Evolutionary conservation across 805 yeast genomes (phyloP).

Genomic region (Saturnispora besseyi): DNA sequence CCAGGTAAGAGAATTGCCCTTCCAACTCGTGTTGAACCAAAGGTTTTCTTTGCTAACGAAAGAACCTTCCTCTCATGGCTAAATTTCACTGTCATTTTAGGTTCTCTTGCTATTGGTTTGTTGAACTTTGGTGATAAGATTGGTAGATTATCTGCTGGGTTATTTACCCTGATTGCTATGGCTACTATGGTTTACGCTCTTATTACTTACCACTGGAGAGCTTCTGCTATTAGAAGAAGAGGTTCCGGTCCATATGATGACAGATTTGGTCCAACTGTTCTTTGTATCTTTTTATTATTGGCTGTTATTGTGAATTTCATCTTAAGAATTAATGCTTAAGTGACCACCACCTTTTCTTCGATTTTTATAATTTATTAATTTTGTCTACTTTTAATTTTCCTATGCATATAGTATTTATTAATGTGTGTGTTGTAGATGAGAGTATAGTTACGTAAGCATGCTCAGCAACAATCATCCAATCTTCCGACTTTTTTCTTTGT

Average conservation of each 20-base stretch:
- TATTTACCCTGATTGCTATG: slow-evolving; percentile 95
- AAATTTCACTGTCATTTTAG: slow-evolving; percentile 95
- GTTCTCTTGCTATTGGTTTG: slow-evolving; percentile 93
- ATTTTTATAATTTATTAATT: neutral
- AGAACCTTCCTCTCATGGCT: slow-evolving; percentile 98
- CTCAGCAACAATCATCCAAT: no score
- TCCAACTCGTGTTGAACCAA: slow-evolving; percentile 98
- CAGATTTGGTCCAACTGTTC: slow-evolving; percentile 95
- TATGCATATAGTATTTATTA: no score
- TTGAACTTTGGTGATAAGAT: slow-evolving; percentile 92
- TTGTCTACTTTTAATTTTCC: neutral
- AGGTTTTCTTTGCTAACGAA: slow-evolving; percentile 97
- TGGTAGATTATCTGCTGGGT: slow-evolving; percentile 87
- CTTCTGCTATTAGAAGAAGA: slow-evolving; percentile 93
- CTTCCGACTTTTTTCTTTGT: no score
- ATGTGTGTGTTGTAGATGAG: no score
- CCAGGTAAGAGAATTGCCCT: slow-evolving; percentile 85
- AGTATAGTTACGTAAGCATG: no score
- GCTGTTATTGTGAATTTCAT: slow-evolving; percentile 93
- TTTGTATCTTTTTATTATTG: slow-evolving; percentile 83
- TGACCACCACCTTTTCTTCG: neutral
- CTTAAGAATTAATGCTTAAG: slow-evolving; percentile 58
- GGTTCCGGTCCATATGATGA: slow-evolving; percentile 99
- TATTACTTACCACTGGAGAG: slow-evolving; percentile 98
- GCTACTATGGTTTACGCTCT: slow-evolving; percentile 95